Base-by-base conservation (phyloP, 192 early-diverging fungal genomes). In the Rhizophagus sp. region DNA sequence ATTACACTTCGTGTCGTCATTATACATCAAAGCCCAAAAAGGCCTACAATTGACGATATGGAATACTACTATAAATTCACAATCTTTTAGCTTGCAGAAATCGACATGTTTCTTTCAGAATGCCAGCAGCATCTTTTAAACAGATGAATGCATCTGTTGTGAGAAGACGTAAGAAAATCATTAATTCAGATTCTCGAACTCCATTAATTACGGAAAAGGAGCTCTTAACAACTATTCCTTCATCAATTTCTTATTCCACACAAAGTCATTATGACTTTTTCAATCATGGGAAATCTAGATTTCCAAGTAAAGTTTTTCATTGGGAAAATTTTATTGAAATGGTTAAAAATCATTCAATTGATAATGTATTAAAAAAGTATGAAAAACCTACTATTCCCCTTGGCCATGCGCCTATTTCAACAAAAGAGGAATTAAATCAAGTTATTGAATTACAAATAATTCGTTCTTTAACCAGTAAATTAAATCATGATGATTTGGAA, bases 261-360 rank as follows among this genome's bases (percentile, higher is more conserved):
- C n/a, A 70, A 22, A 34, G 15, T 41, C 13, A 70, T 22, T 70
- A 70, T 44, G 68, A 70, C 44, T 27, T 41, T 19, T 70, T 70
- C 44, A 39, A 33, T 22, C 68, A 70, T 44, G 68, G 68, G 0
- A 70, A 70, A 39, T 19, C 30, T 4, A 6, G 33, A 25, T 33
- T 2, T 19, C 68, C 68, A 4, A 11, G 9, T 3, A 39, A 33
- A 39, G 39, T 70, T 34, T 41, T 39, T 22, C 30, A 34, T 34
- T 70, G 68, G 68, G 10, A 22, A 19, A 22, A 70, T 70, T 70
- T 70, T 44, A 39, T 39, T 41, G 68, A 70, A 34, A 33, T 33
- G 19, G 68, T 70, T 22, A 36, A 70, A 41, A 33, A 36, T 39
- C 33, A 34, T 70, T 7, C 24, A 52, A n/a, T 73, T 44, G 71